Conservation (phyloP, 208 protist genomes). For the Wallacemonas sp. region DNA sequence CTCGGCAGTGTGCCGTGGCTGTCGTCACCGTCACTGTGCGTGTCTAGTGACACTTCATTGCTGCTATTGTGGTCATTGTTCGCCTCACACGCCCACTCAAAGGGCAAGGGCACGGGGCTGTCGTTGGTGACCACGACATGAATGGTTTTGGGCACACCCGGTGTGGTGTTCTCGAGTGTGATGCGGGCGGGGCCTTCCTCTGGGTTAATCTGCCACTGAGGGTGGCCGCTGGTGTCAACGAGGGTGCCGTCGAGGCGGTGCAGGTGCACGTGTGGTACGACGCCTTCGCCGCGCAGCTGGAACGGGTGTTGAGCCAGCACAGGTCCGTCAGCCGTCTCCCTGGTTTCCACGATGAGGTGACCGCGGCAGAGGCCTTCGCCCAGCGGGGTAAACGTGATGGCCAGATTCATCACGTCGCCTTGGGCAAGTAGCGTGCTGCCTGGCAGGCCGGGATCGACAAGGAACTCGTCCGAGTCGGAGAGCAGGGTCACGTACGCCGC, state of each 20-base stretch:
- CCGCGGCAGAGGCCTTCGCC: constrained; percentile 48
- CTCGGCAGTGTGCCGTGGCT: neutral
- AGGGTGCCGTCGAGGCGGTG: constrained; percentile 41
- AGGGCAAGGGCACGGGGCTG: constrained; percentile 56
- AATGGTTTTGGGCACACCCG: constrained; percentile 43
- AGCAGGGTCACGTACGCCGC: constrained; percentile 49
- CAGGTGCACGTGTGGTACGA: constrained; percentile 69
- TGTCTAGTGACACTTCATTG: neutral
- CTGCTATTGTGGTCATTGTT: constrained; percentile 1
- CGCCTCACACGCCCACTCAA: constrained; percentile 48
- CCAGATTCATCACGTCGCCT: constrained; percentile 32
- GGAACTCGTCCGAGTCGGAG: constrained; percentile 56
- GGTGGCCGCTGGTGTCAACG: constrained; percentile 27
- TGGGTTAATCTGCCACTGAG: constrained; percentile 31
- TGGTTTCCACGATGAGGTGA: constrained; percentile 44
- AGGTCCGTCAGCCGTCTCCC: constrained; percentile 26
- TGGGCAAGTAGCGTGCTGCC: constrained; percentile 29
- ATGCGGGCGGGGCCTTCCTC: constrained; percentile 33
- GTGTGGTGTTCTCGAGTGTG: constrained; percentile 58
- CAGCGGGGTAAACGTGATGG: constrained; percentile 63
- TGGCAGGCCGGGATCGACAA: constrained; percentile 23
- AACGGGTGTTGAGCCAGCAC: constrained; percentile 61
- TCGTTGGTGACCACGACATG: constrained; percentile 60
- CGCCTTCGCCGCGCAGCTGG: constrained; percentile 44
- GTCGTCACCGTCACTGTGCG: constrained; percentile 7